phyloP scores from a whole-genome alignment of 176 grass and related monocot genomes.

The Oryza punctata region DNA sequence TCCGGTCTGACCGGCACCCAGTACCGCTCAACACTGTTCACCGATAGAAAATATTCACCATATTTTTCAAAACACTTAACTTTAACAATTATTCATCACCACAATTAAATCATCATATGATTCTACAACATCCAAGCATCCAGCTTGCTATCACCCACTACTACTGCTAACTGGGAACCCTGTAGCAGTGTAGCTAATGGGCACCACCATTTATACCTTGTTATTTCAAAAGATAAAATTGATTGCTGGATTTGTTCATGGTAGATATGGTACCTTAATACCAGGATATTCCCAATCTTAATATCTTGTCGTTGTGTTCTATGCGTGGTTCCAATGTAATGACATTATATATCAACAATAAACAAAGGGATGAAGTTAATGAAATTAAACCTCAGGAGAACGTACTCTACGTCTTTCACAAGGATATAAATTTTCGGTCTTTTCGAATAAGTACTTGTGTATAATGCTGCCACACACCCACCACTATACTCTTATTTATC shows the following conservation, averaged over 20 bases:
- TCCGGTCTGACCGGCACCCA: no score
- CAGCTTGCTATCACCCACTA: conserved; percentile 14
- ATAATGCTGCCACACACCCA: not conserved
- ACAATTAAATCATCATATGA: no score
- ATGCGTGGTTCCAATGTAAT: not conserved
- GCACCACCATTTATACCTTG: conserved; percentile 24
- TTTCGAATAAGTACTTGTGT: no score
- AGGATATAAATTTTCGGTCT: no score
- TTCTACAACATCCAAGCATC: conserved; percentile 26
- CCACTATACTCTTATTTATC: not conserved
- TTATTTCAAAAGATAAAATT: conserved; percentile 28
- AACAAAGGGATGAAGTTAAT: no score
- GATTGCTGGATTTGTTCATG: not conserved
- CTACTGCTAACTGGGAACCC: not conserved
- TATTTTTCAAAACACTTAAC: no score
- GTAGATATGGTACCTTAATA: conserved; percentile 17
- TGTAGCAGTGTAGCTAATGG: not conserved
- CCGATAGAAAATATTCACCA: no score
- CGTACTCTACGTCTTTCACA: no score
- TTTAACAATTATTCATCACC: no score
- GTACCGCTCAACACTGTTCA: no score
- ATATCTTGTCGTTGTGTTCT: not conserved
- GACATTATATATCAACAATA: not conserved
- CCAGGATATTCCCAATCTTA: not conserved
- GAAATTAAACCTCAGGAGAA: no score